These are phyloP conservation scores for Canna indica DNA, from an alignment of 176 grass and related monocot genomes.

Conservation along the genomic window DNA sequence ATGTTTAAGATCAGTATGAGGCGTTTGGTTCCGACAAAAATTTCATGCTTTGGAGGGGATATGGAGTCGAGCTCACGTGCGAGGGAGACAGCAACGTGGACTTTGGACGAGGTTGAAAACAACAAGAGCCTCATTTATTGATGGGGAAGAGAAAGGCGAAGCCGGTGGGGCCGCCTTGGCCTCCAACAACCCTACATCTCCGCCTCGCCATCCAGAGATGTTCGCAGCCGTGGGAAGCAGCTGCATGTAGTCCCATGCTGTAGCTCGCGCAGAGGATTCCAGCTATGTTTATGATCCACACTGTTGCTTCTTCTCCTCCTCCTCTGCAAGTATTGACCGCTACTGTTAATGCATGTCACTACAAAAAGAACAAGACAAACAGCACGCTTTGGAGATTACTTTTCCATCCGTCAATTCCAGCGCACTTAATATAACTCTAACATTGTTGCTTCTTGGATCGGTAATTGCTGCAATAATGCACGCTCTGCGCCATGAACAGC, in stretches of 20 bases:
- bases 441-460: too few species aligned
- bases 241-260: not conserved
- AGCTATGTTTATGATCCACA: not conserved
- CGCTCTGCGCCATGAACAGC: too few species aligned
- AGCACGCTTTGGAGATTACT: too few species aligned
- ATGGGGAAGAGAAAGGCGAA: not conserved
- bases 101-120: not conserved
- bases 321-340: too few species aligned
- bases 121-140: not conserved
- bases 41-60: not conserved
- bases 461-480: too few species aligned
- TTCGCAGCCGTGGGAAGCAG: not conserved
- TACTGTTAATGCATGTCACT: too few species aligned
- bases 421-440: too few species aligned
- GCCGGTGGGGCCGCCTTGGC: conserved; percentile 17
- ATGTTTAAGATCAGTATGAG: too few species aligned
- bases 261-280: not conserved
- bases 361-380: too few species aligned
- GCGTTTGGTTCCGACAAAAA: not conserved
- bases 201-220: not conserved
- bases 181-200: conserved; percentile 20
- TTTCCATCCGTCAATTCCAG: too few species aligned
- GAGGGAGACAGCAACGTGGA: not conserved
- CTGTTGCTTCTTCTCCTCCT: not conserved
- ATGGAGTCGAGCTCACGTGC: not conserved